Base-by-base conservation (phyloP, 2,329 filamentous ascomycete species). In the Diplodia intermedia region DNA sequence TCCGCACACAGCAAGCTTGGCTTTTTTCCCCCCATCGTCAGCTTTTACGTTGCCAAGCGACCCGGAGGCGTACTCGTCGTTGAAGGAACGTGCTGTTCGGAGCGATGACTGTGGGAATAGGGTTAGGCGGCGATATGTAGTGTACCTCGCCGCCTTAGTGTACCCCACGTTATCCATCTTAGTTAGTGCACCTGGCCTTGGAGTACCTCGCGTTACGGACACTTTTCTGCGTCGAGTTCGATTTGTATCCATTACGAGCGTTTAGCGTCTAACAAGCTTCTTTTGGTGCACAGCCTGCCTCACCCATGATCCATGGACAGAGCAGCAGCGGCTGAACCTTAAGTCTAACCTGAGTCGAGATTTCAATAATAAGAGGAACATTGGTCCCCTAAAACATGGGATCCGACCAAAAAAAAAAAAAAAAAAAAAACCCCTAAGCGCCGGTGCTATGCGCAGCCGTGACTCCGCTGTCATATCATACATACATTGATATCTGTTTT, bases 341-440 rank as follows among this genome's bases (percentile, higher is more conserved):
- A 9, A 47, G n/a, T 47, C n/a, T 47, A 47, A 36, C 43, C 43
- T 36, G 57, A 62, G 57, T 62, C 40, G 49, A 62, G 40, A 62
- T 43, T 20, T 8, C 9, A 18, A 33, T 31, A 38, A 33, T 15
- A n/a, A 56, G 43, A 53, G 15, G 11, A 53, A 53, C n/a, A 26
- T 3, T 47, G 43, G 50, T 47, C 29, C 26, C 36, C 23, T 23
- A 60, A 26, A 47, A 7, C 20, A 47, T 6, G 18, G n/a, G 8
- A 3, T 50, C 43, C 18, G 18, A 26, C n/a, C 14, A 43, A 7
- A 12, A 15, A 49, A 23, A n/a, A 49, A 3, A 26, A 26, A 3
- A 26, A 26, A 3, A 26, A 26, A 26, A 26, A 3, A n/a, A n/a
- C n/a, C 29, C 31, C 6, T 14, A 20, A 62, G 49, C 57, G 57